Conservation (phyloP, 1,284 basidiomycete species). For the Mycena sp. region DNA sequence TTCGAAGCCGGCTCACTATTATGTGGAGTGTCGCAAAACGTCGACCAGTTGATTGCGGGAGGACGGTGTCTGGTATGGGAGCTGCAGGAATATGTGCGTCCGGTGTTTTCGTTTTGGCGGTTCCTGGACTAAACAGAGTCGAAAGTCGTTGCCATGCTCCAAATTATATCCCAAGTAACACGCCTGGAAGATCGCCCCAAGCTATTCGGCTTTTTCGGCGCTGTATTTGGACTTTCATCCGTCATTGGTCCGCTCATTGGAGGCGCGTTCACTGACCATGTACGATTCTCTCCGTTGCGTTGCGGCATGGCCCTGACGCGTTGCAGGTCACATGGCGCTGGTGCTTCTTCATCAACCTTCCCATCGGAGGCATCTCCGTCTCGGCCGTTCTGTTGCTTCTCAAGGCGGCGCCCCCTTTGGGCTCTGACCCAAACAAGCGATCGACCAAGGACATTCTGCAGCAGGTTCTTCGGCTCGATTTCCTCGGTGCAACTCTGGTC, state of each 20-base stretch:
- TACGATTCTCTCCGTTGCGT: neutral
- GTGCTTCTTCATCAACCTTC: neutral
- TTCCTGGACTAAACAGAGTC: neutral
- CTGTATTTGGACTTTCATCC: neutral
- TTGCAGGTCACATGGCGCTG: neutral
- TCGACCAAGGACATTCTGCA: neutral
- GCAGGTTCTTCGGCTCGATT: neutral
- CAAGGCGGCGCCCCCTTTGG: neutral
- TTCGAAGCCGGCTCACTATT: constrained; percentile 4
- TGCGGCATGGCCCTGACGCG: neutral
- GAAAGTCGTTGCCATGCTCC: neutral
- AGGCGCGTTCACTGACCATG: constrained; percentile 10
- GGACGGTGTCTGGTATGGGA: constrained; percentile 1
- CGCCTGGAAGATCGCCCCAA: constrained; percentile 1
- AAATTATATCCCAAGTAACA: neutral
- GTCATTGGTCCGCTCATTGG: constrained; percentile 9
- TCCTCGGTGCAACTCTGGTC: neutral
- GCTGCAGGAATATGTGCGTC: constrained; percentile 5
- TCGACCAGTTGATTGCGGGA: constrained; percentile 2
- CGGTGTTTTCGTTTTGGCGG: neutral
- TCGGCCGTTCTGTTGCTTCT: neutral
- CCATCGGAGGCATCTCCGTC: neutral
- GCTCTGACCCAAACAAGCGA: neutral
- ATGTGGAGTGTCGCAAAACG: neutral
- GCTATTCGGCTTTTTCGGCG: neutral